These are phyloP conservation scores for Auxenochlorella pyrenoidosa DNA, from an alignment of 139 green algal species.

Conservation along the genomic window DNA sequence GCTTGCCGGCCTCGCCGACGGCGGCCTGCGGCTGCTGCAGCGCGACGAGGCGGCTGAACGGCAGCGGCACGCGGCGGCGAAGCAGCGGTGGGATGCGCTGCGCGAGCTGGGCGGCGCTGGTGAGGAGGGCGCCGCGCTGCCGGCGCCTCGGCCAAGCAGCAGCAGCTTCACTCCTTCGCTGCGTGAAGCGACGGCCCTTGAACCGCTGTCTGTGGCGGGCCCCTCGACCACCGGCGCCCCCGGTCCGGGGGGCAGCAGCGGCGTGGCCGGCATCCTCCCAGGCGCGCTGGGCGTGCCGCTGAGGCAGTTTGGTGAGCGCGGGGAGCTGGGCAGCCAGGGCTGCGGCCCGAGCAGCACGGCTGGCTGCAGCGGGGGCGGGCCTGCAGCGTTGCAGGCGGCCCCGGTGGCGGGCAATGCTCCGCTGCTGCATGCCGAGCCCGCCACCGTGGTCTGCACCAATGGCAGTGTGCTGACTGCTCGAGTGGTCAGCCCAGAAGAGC, in stretches of 20 bases:
- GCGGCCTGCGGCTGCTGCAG: conserved; percentile 7
- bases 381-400: neutral
- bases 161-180: neutral
- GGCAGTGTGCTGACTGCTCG: neutral
- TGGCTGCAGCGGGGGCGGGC: neutral
- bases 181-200: no score
- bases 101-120: neutral
- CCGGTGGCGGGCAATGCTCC: neutral
- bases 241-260: no score
- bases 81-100: neutral
- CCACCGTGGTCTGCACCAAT: conserved; percentile 9
- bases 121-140: neutral
- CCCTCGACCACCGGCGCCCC: neutral
- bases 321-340: neutral
- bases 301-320: neutral
- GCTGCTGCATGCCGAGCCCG: neutral
- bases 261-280: neutral
- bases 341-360: neutral
- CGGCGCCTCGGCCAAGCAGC: neutral
- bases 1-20: neutral
- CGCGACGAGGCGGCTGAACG: neutral
- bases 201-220: neutral
- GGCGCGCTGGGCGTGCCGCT: conserved; percentile 4
- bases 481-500: neutral
- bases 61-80: neutral